phyloP scores from a whole-genome alignment of 1,284 basidiomycete species.

The Ustilago esculenta region DNA sequence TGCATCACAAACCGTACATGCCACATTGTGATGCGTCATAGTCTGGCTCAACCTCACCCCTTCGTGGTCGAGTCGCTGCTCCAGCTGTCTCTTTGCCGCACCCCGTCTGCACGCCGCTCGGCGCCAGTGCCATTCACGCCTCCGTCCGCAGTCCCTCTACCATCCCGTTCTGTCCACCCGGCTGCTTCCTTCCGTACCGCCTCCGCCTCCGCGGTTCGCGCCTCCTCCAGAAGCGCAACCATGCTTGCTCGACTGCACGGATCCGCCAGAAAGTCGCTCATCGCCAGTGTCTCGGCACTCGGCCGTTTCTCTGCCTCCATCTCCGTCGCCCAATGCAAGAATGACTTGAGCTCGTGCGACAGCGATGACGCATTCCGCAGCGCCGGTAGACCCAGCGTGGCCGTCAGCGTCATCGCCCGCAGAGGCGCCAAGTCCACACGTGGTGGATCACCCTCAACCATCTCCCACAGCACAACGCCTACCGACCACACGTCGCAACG shows the following conservation, averaged over 20 bases:
- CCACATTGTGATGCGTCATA: too few relatives aligned
- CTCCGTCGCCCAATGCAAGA: slow-evolving; percentile 57
- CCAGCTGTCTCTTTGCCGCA: slow-evolving; percentile 36
- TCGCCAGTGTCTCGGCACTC: slow-evolving; percentile 49
- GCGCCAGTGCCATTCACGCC: background rate
- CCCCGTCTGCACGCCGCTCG: background rate
- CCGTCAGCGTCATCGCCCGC: slow-evolving; percentile 57
- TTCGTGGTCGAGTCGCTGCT: slow-evolving; percentile 50
- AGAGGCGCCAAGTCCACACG: slow-evolving; percentile 57
- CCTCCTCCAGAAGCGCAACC: slow-evolving; percentile 35
- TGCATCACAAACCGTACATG: too few relatives aligned
- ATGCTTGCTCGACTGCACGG: slow-evolving; percentile 42
- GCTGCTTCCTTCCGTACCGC: slow-evolving; percentile 14
- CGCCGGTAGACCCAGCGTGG: slow-evolving; percentile 51
- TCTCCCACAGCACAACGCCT: slow-evolving; percentile 58
- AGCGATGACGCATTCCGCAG: slow-evolving; percentile 23
- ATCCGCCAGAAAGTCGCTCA: slow-evolving; percentile 48
- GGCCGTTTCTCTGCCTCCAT: slow-evolving; percentile 55
- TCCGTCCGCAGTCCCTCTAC: background rate
- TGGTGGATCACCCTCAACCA: slow-evolving; percentile 60
- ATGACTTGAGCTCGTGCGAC: slow-evolving; percentile 55
- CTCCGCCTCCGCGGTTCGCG: slow-evolving; percentile 26
- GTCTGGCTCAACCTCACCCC: too few relatives aligned
- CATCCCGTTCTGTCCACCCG: background rate
- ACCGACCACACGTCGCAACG: slow-evolving; percentile 58